These are phyloP conservation scores for Amanita jacksonii DNA, from an alignment of 768 basidiomycete genomes.

Conservation along the genomic window DNA sequence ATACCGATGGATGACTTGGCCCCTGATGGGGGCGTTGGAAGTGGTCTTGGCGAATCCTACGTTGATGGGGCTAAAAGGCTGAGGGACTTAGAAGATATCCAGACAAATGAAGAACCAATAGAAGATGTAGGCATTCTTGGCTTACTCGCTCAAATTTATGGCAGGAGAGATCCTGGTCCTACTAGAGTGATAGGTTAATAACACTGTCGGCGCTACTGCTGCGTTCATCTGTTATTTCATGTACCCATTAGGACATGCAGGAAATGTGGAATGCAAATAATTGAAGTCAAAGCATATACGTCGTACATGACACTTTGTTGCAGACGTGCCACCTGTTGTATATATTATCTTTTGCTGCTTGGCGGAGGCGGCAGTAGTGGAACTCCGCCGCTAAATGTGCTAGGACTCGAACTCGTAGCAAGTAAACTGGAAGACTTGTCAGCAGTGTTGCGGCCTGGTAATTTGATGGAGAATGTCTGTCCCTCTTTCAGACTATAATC, in stretches of 20 bases:
- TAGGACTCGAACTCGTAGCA: conserved; percentile 28
- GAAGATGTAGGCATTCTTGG: conserved; percentile 82
- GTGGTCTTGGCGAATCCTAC: conserved; percentile 64
- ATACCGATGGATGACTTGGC: conserved; percentile 39
- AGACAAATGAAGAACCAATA: conserved; percentile 50
- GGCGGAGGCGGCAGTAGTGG: conserved; percentile 85
- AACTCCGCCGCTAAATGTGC: conserved; percentile 19
- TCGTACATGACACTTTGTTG: too few species aligned
- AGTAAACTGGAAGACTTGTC: conserved; percentile 12
- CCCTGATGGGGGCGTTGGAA: conserved; percentile 46
- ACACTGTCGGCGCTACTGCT: too few species aligned
- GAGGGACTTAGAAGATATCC: conserved; percentile 37
- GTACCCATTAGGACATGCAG: too few species aligned
- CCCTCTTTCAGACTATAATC: conserved; percentile 93
- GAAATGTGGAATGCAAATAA: too few species aligned
- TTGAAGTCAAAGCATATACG: too few species aligned
- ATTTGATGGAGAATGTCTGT: conserved; percentile 86
- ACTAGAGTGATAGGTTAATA: conserved; percentile 29
- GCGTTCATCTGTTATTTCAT: too few species aligned
- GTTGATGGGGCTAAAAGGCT: conserved; percentile 53
- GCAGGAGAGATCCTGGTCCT: conserved; percentile 39
- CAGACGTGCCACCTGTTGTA: too few species aligned
- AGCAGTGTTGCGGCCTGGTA: conserved; percentile 65
- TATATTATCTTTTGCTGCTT: conserved; percentile 38
- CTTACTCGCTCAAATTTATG: conserved; percentile 81